Base-by-base conservation (phyloP, 352 stramenopile species). In the Thraustotheca clavata region DNA sequence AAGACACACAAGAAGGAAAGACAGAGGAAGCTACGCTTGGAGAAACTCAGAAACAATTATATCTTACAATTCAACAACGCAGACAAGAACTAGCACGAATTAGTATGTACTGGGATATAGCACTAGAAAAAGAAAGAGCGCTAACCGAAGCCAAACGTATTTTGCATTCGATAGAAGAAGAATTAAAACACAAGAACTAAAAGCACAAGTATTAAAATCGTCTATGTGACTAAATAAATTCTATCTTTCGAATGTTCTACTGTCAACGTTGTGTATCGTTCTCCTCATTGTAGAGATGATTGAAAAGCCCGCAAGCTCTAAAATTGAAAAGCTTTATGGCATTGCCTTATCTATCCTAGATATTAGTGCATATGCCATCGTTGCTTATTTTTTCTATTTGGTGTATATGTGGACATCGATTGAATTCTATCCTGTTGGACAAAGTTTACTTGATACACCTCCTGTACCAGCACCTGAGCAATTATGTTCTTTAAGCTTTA, bases 51-150 rank as follows among this genome's bases (percentile, higher is more conserved):
- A 65, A 65, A 35, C 57, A 65, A 35, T 22, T 65, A 20, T 33
- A 55, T 22, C 9, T 24, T 3, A 50, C 41, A 32, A 65, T 65
- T 16, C 38, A 54, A 55, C 18, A 14, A 20, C 57, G 57, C 16
- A 40, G 57, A 7, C 16, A 12, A 6, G 57, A 65, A 32, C 39
- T 65, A 12, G 57, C 57, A 35, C 57, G 57, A 1, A 26, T 36
- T 26, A 65, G 57, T 46, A 50, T 55, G 41, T 65, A 46, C 46
- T 65, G 57, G 38, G 57, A 65, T 34, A 54, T 65, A 22, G 57
- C 46, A 14, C 8, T 20, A 8, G 57, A 65, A n/a, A 65, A 65
- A 24, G 57, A 65, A 35, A 52, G 33, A 14, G 7, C 33, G n/a
- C 22, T 65, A 16, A 46, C 22, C 8, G 57, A 65, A 16, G 57